Percentiles rank a stretch among this genome's conserved stretches.
Evolutionary conservation across 768 basidiomycete genomes (phyloP).

Genomic region (Podaxis rugospora): DNA sequence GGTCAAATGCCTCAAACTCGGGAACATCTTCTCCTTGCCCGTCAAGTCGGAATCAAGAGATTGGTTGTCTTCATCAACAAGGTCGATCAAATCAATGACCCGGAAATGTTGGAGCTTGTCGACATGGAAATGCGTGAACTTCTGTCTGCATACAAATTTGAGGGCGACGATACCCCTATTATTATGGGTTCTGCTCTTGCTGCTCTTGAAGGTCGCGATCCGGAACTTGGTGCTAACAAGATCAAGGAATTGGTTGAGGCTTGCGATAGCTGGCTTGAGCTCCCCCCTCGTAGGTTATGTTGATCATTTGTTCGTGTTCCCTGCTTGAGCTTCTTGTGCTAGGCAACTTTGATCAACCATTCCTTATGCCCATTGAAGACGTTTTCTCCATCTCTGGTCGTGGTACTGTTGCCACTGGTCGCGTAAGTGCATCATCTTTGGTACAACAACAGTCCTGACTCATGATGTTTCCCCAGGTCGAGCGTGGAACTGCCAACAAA

Average conservation of each 20-base stretch:
- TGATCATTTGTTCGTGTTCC: background rate
- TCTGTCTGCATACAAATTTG: conserved; percentile 86
- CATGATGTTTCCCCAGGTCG: conserved; percentile 47
- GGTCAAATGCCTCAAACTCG: conserved; percentile 99
- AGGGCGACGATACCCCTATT: conserved; percentile 98
- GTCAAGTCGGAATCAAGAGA: conserved; percentile 96
- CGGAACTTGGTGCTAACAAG: conserved; percentile 75
- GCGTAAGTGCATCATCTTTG: conserved; percentile 43
- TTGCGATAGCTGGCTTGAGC: conserved; percentile 93
- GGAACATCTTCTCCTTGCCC: conserved; percentile 95
- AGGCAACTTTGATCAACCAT: conserved; percentile 98
- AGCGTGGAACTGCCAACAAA: conserved; percentile 89
- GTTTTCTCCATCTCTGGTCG: conserved; percentile 98
- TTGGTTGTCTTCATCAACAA: conserved; percentile 99
- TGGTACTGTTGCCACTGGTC: conserved; percentile 95
- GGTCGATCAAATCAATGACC: conserved; percentile 92
- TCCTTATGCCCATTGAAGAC: conserved; percentile 94
- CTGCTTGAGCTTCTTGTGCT: conserved; percentile 1
- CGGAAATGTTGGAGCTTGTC: conserved; percentile 98
- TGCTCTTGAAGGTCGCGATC: conserved; percentile 83
- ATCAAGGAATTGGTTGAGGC: conserved; percentile 78
- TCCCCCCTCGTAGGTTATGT: conserved; percentile 71
- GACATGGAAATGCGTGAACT: conserved; percentile 99
- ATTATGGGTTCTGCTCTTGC: conserved; percentile 96
- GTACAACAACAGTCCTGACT: background rate